Conservation (phyloP, 2,329 filamentous ascomycete species). For the Diaporthe citriasiana region DNA sequence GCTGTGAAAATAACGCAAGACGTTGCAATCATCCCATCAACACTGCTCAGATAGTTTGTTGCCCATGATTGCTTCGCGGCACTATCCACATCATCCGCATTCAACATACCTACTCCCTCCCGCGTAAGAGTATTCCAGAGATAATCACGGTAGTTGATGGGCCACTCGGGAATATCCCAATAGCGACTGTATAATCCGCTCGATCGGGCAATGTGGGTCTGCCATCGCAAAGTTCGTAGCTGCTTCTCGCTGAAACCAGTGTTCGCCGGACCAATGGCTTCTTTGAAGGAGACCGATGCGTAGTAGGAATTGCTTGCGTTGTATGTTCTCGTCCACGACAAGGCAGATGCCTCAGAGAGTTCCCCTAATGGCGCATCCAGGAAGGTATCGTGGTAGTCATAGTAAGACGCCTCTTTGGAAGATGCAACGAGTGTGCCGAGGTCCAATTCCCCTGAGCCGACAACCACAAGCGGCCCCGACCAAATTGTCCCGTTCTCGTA, state of each 20-base stretch:
- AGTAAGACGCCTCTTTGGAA: neutral
- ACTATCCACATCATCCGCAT: neutral
- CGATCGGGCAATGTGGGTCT: neutral
- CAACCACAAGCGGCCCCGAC: neutral
- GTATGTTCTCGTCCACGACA: neutral
- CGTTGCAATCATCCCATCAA: neutral
- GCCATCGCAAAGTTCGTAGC: neutral
- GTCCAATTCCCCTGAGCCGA: neutral
- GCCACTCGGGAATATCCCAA: neutral
- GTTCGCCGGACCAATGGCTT: neutral
- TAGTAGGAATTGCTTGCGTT: neutral
- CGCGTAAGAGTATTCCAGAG: neutral
- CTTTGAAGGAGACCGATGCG: neutral
- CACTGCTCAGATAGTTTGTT: neutral
- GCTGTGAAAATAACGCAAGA: neutral
- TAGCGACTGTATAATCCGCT: neutral
- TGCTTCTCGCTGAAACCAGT: neutral
- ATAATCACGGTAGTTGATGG: neutral
- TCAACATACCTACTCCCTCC: neutral
- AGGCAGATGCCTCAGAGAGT: neutral
- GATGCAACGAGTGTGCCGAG: neutral
- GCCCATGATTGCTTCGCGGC: neutral
- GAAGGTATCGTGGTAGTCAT: neutral
- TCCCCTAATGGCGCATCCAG: neutral
- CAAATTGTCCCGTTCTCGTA: neutral